These are phyloP conservation scores for Abrus precatorius DNA, from an alignment of 306 rosid species.

Conservation along the genomic window DNA sequence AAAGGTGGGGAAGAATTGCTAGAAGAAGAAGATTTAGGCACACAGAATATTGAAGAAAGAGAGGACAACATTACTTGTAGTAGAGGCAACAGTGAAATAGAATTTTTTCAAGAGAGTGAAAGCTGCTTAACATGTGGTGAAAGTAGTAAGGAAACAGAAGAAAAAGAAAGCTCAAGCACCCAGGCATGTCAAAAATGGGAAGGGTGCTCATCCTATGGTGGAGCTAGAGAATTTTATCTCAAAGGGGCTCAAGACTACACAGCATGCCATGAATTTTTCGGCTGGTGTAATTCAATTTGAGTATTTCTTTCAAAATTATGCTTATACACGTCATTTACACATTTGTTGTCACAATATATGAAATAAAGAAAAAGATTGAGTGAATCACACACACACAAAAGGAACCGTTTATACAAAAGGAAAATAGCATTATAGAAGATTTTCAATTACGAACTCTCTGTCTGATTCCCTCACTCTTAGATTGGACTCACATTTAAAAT, in stretches of 20 bases:
- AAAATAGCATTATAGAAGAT: no score
- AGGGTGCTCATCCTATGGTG: slow-evolving; percentile 39
- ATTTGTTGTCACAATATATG: slow-evolving; percentile 9
- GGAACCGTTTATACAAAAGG: not conserved
- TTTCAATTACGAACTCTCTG: no score
- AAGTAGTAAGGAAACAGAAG: slow-evolving; percentile 24
- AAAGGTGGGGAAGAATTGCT: slow-evolving; percentile 4
- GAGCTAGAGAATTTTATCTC: slow-evolving; percentile 54
- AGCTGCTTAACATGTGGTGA: slow-evolving; percentile 12
- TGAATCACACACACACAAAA: not conserved
- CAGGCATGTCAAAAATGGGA: not conserved
- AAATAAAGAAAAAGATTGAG: not conserved
- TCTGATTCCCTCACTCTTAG: no score
- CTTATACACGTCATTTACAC: slow-evolving; percentile 1
- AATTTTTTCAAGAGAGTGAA: not conserved
- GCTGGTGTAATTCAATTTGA: slow-evolving; percentile 39
- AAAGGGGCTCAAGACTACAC: slow-evolving; percentile 45
- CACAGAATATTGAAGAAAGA: slow-evolving; percentile 20
- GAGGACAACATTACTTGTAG: not conserved
- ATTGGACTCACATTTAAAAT: no score
- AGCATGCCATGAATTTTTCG: slow-evolving; percentile 48
- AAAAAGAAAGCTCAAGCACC: slow-evolving; percentile 36
- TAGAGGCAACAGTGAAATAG: slow-evolving; percentile 7
- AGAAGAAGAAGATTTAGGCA: not conserved
- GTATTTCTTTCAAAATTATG: slow-evolving; percentile 32